These are phyloP conservation scores for Schizopora paradoxa DNA, from an alignment of 1,284 basidiomycete species.

Conservation along the genomic window DNA sequence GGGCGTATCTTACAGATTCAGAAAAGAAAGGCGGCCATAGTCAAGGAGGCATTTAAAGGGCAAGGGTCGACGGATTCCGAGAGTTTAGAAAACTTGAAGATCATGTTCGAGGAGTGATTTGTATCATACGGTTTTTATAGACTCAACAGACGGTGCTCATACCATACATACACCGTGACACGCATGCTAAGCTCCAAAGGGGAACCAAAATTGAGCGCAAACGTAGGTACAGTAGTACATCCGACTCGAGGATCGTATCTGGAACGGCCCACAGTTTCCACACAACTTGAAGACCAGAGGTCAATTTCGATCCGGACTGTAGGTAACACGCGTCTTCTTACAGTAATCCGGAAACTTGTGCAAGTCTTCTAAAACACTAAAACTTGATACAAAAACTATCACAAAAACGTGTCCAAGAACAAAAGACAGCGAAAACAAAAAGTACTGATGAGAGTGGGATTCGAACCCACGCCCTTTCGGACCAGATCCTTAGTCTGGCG, in stretches of 20 bases:
- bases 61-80: constrained; percentile 48
- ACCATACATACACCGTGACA: too few species aligned
- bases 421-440: constrained; percentile 1
- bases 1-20: constrained; percentile 85
- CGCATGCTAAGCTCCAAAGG: not conserved
- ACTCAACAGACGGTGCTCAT: not conserved
- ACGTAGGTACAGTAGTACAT: not conserved
- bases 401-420: too few species aligned
- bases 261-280: too few species aligned
- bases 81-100: constrained; percentile 71
- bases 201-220: not conserved
- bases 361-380: too few species aligned
- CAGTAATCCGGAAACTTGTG: not conserved
- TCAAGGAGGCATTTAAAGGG: constrained; percentile 73
- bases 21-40: constrained; percentile 80
- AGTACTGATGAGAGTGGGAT: constrained; percentile 55
- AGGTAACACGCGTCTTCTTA: too few species aligned
- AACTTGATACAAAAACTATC: too few species aligned
- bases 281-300: too few species aligned
- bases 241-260: not conserved
- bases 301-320: too few species aligned
- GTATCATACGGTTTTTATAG: not conserved
- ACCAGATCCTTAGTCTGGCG: constrained; percentile 56
- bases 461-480: constrained; percentile 60
- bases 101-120: constrained; percentile 50